Percentiles rank a stretch among this genome's conserved stretches.
phyloP scores from a whole-genome alignment of 2,329 filamentous ascomycete species.

The Dendryphion nanum region DNA sequence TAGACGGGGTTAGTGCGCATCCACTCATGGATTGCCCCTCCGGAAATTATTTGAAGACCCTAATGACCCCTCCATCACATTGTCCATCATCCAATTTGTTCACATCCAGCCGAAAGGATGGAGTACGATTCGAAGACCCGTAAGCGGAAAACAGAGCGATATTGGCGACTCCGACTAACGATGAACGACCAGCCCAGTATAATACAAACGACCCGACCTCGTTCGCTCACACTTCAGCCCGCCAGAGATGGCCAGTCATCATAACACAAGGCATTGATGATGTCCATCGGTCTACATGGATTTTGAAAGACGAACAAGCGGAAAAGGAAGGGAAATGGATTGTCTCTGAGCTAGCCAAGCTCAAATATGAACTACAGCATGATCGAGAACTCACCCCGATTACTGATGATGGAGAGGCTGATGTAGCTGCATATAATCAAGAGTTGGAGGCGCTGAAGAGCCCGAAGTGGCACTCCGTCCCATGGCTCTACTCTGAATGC shows the following conservation, averaged over 20 bases:
- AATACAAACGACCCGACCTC: conserved; percentile 78
- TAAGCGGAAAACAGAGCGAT: no score
- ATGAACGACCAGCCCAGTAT: conserved; percentile 73
- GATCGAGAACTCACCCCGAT: conserved; percentile 76
- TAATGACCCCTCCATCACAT: no score
- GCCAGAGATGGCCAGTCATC: conserved; percentile 91
- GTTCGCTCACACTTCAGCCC: conserved; percentile 82
- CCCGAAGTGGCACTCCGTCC: conserved; percentile 76
- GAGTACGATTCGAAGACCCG: conserved; percentile 73
- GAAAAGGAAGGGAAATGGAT: conserved; percentile 82
- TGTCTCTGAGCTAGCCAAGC: conserved; percentile 70
- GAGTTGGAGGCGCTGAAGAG: conserved; percentile 74
- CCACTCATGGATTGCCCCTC: no score
- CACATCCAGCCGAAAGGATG: no score
- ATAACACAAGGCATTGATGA: conserved; percentile 92
- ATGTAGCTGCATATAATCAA: conserved; percentile 80
- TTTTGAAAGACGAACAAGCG: conserved; percentile 61
- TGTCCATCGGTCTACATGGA: conserved; percentile 71
- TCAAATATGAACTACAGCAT: conserved; percentile 96
- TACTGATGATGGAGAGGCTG: conserved; percentile 70
- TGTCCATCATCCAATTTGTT: no score
- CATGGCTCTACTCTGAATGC: conserved; percentile 92
- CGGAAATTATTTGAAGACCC: no score
- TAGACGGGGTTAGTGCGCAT: no score
- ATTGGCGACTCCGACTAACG: no score